Conservation (phyloP, 805 yeast species). For the Teunomyces gatunensis region DNA sequence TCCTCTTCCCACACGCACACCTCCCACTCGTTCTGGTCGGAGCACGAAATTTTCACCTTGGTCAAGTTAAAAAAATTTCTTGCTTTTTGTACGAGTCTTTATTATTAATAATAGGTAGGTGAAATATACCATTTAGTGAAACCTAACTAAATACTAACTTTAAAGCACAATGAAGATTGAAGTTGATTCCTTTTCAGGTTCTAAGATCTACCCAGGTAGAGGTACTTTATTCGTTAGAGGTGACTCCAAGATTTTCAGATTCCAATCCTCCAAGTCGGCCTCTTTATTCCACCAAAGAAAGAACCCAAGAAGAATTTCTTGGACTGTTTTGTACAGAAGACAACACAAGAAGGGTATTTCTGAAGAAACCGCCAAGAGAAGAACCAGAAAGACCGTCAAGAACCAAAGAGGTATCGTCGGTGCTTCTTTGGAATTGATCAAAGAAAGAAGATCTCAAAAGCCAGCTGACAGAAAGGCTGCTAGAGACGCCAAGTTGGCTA, state of each 20-base stretch:
- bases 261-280: constrained; percentile 95
- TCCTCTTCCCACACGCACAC: constrained; percentile 1
- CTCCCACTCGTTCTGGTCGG: background rate
- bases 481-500: constrained; percentile 84
- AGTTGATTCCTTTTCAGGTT: constrained; percentile 98
- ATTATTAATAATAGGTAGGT: constrained; percentile 18
- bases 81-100: constrained; percentile 9
- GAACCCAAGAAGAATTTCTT: constrained; percentile 99
- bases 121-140: constrained; percentile 1
- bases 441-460: constrained; percentile 93
- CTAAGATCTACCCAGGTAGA: constrained; percentile 99
- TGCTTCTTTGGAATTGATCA: constrained; percentile 97
- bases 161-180: constrained; percentile 88
- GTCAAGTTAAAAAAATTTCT: constrained; percentile 9
- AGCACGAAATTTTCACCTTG: constrained; percentile 6
- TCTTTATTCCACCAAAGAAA: constrained; percentile 99
- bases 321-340: constrained; percentile 99
- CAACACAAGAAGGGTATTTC: constrained; percentile 99
- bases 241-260: constrained; percentile 99
- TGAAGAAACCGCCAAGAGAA: constrained; percentile 97
- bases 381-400: constrained; percentile 96
- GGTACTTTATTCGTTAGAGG: constrained; percentile 99
- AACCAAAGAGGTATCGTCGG: constrained; percentile 99
- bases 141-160: constrained; percentile 29
- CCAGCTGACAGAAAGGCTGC: constrained; percentile 98